Evolutionary conservation across 192 early-diverging fungal species (phyloP), one percentile per base, ranked within the genome.

Genomic region (Backusella macrospora): DNA sequence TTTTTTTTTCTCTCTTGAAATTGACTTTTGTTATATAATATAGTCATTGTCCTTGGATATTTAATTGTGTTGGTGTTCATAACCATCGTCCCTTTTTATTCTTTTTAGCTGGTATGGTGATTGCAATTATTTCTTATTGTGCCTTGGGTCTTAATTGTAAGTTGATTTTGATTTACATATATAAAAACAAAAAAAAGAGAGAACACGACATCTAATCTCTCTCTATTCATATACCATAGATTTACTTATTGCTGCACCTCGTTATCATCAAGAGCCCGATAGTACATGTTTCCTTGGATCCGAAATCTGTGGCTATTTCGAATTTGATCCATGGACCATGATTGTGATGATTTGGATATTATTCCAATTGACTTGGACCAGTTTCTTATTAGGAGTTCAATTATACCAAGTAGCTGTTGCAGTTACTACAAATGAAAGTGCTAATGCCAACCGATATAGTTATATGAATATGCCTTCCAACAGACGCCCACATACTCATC

Each of bases 31-130:
- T 49, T 21, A 49, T 6, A 49, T 14, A 6, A n/a, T 43, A 9
- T 77, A 90, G 89, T 73, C 96, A 98, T 77, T 98, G 98, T 72
- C 98, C 96, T 26, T 99, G 96, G 96, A 97, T 95, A 23, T 92
- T 89, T 82, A 99, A 97, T 85, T 97, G 95, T 78, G 91, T 97
- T 75, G 97, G 97, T 3, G 85, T 90, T n/a, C 81, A 84, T 68
- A 99, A 99, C 77, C 97, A 99, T 78, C 86, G 92, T 13, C 74
- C 88, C 23, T 99, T 99, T 79, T 88, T 99, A 79, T 43, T 92
- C 3, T 99, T 96, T 82, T 79, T 92, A 29, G 62, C 83, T 1
- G 77, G 89, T 39, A 90, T 98, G 75, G 73, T 90, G 18, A 21
- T 82, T n/a, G 85, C 87, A 26, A 89, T 91, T 10, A 80, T 81